Conservation (phyloP, 148 eudicot species). For the Fagopyrum homotropicum region DNA sequence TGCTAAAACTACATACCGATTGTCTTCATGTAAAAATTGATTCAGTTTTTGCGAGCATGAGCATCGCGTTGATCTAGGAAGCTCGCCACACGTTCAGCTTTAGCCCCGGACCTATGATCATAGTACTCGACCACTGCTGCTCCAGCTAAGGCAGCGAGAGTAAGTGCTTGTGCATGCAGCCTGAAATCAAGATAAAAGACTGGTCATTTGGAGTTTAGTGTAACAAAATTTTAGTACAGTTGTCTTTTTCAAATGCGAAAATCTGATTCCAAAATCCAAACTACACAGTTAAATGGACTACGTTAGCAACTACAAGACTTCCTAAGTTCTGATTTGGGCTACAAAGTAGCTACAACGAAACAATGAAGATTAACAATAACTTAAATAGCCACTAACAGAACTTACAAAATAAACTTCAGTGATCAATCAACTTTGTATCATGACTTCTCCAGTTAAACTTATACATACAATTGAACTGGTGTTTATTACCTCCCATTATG, state of each 20-base stretch:
- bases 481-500: background rate
- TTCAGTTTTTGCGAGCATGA: constrained; percentile 15
- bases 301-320: too few relatives aligned
- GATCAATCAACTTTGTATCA: background rate
- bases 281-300: too few relatives aligned
- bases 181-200: constrained; percentile 14
- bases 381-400: background rate
- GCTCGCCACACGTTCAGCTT: constrained; percentile 27
- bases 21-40: background rate
- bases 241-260: background rate
- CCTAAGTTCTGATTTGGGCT: too few relatives aligned
- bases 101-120: constrained; percentile 28
- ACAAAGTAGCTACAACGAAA: too few relatives aligned
- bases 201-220: background rate
- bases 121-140: constrained; percentile 31
- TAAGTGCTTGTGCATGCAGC: constrained; percentile 37
- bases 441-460: background rate
- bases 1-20: background rate
- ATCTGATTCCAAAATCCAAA: background rate
- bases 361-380: background rate
- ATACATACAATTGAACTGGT: background rate
- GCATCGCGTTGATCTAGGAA: constrained; percentile 16
- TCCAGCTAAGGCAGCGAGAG: constrained; percentile 38
- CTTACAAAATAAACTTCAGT: background rate
- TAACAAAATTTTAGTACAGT: background rate